phyloP scores from a whole-genome alignment of 352 stramenopile species.

The Elongisporangium prolatum region DNA sequence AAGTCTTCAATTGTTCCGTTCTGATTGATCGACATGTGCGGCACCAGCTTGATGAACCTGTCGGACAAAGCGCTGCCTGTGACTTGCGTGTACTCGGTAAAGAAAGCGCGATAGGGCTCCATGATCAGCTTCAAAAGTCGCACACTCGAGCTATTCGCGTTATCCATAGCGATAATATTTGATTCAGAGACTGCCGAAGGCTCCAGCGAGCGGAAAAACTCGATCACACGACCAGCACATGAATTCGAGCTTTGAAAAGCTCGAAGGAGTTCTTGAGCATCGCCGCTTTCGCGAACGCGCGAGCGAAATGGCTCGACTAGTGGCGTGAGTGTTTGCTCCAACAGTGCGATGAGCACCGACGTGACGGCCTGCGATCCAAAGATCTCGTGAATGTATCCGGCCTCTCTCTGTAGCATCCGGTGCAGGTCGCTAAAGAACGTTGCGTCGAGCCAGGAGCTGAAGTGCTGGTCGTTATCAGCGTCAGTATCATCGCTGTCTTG shows the following conservation, averaged over 20 bases:
- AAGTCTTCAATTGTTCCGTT: conserved; percentile 43
- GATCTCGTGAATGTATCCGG: conserved; percentile 29
- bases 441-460: conserved; percentile 38
- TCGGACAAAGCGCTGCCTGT: conserved; percentile 32
- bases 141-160: conserved; percentile 1
- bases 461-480: not conserved
- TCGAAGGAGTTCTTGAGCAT: conserved; percentile 24
- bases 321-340: conserved; percentile 43
- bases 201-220: conserved; percentile 37
- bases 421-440: conserved; percentile 52
- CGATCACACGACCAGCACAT: conserved; percentile 39
- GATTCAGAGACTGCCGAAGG: conserved; percentile 10
- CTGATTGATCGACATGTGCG: conserved; percentile 16
- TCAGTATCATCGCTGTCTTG: not conserved
- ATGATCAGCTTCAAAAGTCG: conserved; percentile 30
- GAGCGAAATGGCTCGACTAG: conserved; percentile 51
- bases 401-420: conserved; percentile 54
- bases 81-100: conserved; percentile 43
- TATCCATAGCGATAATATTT: not conserved
- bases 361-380: conserved; percentile 28
- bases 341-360: conserved; percentile 32
- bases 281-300: conserved; percentile 32
- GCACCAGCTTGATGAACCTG: conserved; percentile 36
- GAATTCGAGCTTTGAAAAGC: conserved; percentile 38
- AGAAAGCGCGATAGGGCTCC: conserved; percentile 49